These are phyloP conservation scores for Ophiostoma ulmi DNA, from an alignment of 2,329 filamentous ascomycete species.

Conservation along the genomic window DNA sequence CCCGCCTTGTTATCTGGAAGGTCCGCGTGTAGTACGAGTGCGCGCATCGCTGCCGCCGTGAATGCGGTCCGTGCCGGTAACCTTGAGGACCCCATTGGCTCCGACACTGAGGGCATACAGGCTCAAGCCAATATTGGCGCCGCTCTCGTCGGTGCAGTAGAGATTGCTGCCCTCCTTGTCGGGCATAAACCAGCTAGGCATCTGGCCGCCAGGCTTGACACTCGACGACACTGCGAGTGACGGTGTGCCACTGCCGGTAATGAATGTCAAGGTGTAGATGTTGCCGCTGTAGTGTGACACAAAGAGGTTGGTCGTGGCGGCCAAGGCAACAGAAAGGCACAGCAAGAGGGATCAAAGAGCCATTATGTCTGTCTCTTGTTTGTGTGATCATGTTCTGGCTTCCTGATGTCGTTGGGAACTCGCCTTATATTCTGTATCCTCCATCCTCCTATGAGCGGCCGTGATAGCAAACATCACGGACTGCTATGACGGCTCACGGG, in stretches of 20 bases:
- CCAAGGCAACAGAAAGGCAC: neutral
- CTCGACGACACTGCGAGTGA: neutral
- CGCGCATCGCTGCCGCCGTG: conserved; percentile 32
- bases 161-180: conserved; percentile 33
- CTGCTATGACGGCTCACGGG: neutral
- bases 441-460: neutral
- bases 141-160: conserved; percentile 38
- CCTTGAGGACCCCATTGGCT: neutral
- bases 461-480: neutral
- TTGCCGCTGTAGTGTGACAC: neutral
- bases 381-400: neutral
- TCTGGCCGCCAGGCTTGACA: conserved; percentile 29
- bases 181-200: conserved; percentile 39
- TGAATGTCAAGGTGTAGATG: neutral
- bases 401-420: neutral
- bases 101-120: neutral
- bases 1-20: conserved; percentile 40
- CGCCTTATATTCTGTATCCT: neutral
- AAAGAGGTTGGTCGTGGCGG: neutral
- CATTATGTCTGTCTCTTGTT: neutral
- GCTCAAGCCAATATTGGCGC: conserved; percentile 30
- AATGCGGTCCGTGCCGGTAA: neutral
- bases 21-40: conserved; percentile 48
- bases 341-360: neutral
- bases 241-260: neutral